Conservation (phyloP, 169 alveolate species). For the Eimeria necatrix region DNA sequence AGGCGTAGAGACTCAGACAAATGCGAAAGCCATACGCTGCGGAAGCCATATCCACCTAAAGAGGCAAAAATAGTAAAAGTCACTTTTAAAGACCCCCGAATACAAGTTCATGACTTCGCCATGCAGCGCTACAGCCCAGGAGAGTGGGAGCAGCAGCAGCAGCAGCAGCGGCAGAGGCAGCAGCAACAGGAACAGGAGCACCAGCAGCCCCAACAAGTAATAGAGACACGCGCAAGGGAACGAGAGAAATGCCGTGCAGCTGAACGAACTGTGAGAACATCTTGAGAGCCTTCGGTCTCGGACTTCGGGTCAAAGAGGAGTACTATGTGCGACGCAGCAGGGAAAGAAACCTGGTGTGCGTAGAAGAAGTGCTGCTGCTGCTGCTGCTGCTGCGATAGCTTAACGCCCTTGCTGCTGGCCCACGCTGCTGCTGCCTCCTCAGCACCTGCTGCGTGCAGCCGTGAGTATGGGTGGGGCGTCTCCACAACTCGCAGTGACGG, state of each 20-base stretch:
- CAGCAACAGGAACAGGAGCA: neutral
- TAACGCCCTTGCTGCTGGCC: constrained; percentile 69
- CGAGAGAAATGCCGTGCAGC: no score
- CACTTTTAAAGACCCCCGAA: neutral
- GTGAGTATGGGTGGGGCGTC: constrained; percentile 53
- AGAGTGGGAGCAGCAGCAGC: neutral
- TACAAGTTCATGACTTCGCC: no score
- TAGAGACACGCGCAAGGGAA: neutral
- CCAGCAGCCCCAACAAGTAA: neutral
- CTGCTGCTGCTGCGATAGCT: constrained; percentile 59
- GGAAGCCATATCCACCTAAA: no score
- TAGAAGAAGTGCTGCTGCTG: constrained; percentile 58
- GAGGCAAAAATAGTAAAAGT: no score
- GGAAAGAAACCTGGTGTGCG: constrained; percentile 23
- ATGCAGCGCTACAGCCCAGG: neutral
- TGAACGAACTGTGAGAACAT: neutral
- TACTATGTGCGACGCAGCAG: constrained; percentile 45
- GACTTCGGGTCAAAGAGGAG: constrained; percentile 60
- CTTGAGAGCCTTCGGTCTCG: constrained; percentile 67
- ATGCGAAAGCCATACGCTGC: neutral
- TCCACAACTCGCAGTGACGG: constrained; percentile 68
- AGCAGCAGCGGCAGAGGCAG: neutral
- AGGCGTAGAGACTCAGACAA: neutral
- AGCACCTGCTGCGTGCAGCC: constrained; percentile 40
- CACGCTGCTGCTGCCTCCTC: constrained; percentile 74